Evolutionary conservation across 2,329 filamentous ascomycete genomes (phyloP), one percentile per base, ranked within the genome.

Genomic region (Fusarium chlamydosporum): DNA sequence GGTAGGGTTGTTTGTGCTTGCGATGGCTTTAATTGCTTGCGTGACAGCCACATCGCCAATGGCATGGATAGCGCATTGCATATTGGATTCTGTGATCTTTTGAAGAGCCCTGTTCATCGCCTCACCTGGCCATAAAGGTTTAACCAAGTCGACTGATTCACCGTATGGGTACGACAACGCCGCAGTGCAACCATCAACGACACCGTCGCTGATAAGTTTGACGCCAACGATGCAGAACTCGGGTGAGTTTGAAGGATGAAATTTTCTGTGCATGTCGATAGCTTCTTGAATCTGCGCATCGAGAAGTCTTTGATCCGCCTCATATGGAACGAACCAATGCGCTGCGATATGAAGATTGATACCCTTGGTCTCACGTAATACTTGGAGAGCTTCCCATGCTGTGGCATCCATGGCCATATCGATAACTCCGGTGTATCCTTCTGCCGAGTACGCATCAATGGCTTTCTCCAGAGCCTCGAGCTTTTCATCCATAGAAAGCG

Each of bases 181-280:
- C 0, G 89, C 89, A 2, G 89, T 91, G 75, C 88, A 91, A 0
- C 86, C 86, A 66, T 91, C 89, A 37, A 91, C 82, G 35, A 89
- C 86, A 12, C 89, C 89, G 61, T 91, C 89, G 70, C 85, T 86
- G 38, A 91, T 89, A 23, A 91, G 76, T 73, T 91, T 91, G 75
- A 91, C 84, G 6, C 89, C 89, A 0, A 87, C 84, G 10, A 91
- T 75, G 18, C 27, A 79, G 74, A 74, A 74, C 2, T 77, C 75
- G 0, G 76, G 74, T 0, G 69, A 74, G 1, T 63, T 71, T 1
- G 69, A 62, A 3, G 65, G 68, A 51, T 77, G 75, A 43, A 71
- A 77, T 37, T 73, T 70, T 0, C 37, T 20, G 35, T 78, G 74
- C 20, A 85, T 75, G 38, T 80, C 80, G 47, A 83, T 80, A 2